Evolutionary conservation across 768 basidiomycete species (phyloP).

Genomic region (Mycena kentingensis): DNA sequence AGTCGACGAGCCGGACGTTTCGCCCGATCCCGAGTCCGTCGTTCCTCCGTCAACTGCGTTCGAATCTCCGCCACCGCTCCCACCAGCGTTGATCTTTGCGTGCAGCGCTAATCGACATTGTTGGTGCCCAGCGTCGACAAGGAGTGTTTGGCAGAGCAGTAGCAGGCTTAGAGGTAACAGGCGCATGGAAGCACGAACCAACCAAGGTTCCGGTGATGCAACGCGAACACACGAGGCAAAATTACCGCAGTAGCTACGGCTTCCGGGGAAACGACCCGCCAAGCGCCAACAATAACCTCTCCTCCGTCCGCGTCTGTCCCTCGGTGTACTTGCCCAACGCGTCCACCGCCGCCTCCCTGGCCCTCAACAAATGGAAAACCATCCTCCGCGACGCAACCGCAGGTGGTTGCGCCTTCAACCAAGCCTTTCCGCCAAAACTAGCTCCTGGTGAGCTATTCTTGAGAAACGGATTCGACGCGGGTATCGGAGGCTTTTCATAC

Average conservation of each 20-base stretch:
- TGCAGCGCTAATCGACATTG: constrained; percentile 34
- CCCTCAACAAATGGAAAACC: constrained; percentile 34
- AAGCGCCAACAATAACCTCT: neutral
- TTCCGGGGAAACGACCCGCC: neutral
- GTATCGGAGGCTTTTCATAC: constrained; percentile 42
- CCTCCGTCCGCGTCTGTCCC: constrained; percentile 7
- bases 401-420: constrained; percentile 21
- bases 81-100: constrained; percentile 9
- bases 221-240: too few relatives aligned
- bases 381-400: constrained; percentile 29
- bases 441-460: constrained; percentile 26
- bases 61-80: too few relatives aligned
- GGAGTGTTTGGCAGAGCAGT: constrained; percentile 25
- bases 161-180: constrained; percentile 23
- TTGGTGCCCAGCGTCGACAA: constrained; percentile 25
- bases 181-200: constrained; percentile 6
- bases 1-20: constrained; percentile 15
- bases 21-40: too few relatives aligned
- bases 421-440: constrained; percentile 14
- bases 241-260: too few relatives aligned
- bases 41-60: too few relatives aligned
- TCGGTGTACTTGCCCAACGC: constrained; percentile 28
- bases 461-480: constrained; percentile 46
- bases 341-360: constrained; percentile 31
- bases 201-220: neutral